Conservation (phyloP, 23 red algal genomes). For the Gracilaria vermiculophylla region DNA sequence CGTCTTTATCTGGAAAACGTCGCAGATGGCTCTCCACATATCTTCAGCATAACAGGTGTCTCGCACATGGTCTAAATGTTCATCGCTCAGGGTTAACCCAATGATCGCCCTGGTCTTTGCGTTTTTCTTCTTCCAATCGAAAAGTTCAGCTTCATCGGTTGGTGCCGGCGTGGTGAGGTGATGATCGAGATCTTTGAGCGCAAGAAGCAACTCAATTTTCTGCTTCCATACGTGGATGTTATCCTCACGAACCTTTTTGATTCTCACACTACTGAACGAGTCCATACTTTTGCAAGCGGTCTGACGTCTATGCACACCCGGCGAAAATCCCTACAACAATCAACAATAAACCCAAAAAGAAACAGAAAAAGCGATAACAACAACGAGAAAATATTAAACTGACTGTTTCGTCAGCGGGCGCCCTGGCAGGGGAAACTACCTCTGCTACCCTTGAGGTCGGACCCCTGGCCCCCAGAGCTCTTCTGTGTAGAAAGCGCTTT, state of each 20-base stretch:
- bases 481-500: constrained; percentile 25
- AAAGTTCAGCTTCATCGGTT: neutral
- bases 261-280: constrained; percentile 11
- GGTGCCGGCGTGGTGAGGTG: no score
- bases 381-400: no score
- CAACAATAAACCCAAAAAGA: no score
- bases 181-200: no score
- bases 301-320: no score
- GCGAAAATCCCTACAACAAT: neutral
- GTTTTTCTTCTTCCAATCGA: neutral
- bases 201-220: no score
- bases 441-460: neutral
- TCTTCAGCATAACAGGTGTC: no score
- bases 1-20: constrained; percentile 29
- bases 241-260: constrained; percentile 10
- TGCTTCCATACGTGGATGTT: constrained; percentile 30
- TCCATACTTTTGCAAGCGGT: neutral
- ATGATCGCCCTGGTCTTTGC: constrained; percentile 1
- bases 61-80: constrained; percentile 18
- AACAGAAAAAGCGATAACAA: no score
- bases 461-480: constrained; percentile 17
- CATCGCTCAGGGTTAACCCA: neutral
- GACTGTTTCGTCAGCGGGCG: no score
- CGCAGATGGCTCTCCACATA: constrained; percentile 22
- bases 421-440: no score